phyloP scores from a whole-genome alignment of 2,329 filamentous ascomycete species.

The Aspergillus felis region DNA sequence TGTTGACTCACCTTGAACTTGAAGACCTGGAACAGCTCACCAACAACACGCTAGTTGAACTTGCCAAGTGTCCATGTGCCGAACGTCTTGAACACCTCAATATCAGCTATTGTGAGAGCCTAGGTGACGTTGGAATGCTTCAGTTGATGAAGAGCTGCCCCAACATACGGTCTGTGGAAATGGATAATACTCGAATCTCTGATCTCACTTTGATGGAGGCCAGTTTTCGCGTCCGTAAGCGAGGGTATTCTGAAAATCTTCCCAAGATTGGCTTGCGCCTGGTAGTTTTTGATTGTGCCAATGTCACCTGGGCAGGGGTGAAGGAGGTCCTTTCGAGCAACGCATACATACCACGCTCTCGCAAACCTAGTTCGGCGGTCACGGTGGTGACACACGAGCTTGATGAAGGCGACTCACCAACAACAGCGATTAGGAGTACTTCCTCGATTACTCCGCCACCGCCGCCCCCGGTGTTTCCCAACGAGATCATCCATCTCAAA shows the following conservation, averaged over 20 bases:
- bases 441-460: slow-evolving; percentile 26
- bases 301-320: slow-evolving; percentile 88
- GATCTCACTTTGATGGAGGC: slow-evolving; percentile 84
- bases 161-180: slow-evolving; percentile 66
- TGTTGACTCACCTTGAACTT: slow-evolving; percentile 80
- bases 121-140: slow-evolving; percentile 80
- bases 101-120: slow-evolving; percentile 81
- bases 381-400: slow-evolving; percentile 32
- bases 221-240: slow-evolving; percentile 69
- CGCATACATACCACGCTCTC: slow-evolving; percentile 62
- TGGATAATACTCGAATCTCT: slow-evolving; percentile 91
- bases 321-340: slow-evolving; percentile 84
- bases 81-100: slow-evolving; percentile 71
- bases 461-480: slow-evolving; percentile 52
- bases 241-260: slow-evolving; percentile 49
- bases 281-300: slow-evolving; percentile 85
- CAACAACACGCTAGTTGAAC: slow-evolving; percentile 67
- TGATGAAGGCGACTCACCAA: slow-evolving; percentile 13
- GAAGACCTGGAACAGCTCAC: slow-evolving; percentile 79
- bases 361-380: slow-evolving; percentile 25
- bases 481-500: slow-evolving; percentile 79
- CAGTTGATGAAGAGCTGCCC: slow-evolving; percentile 74
- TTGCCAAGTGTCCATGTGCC: slow-evolving; percentile 74
- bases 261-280: slow-evolving; percentile 66
- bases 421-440: slow-evolving; percentile 13